These are phyloP conservation scores for Chaetomium cochliodes DNA, from an alignment of 495 filamentous ascomycete genomes.

Conservation along the genomic window DNA sequence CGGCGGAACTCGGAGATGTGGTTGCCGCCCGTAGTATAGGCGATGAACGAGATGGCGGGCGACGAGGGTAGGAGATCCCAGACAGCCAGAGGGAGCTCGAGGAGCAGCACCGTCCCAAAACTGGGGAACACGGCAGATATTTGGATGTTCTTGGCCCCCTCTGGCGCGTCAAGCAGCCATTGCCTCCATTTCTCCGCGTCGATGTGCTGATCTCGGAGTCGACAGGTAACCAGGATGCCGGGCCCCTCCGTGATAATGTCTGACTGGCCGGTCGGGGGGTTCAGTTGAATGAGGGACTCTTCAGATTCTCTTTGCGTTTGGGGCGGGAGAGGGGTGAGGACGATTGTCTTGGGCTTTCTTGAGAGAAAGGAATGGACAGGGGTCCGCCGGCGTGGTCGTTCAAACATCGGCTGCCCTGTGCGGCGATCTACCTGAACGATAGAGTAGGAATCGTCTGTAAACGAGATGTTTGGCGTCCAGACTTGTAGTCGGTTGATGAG, in stretches of 20 bases:
- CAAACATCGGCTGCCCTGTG: conserved; percentile 22
- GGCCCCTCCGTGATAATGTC: not conserved
- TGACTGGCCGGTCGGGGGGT: not conserved
- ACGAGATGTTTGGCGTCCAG: conserved; percentile 12
- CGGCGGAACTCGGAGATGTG: conserved; percentile 7
- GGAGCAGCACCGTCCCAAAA: conserved; percentile 12
- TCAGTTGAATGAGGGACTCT: conserved; percentile 14
- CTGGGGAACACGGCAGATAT: conserved; percentile 23
- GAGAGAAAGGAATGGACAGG: conserved; percentile 22
- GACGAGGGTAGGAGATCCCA: conserved; percentile 24
- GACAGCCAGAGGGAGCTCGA: conserved; percentile 24
- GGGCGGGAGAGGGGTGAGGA: conserved; percentile 18
- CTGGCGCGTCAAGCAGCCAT: conserved; percentile 18
- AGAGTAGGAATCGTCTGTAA: conserved; percentile 22
- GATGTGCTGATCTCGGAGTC: not conserved
- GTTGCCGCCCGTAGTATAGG: conserved; percentile 7
- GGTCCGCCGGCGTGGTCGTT: conserved; percentile 12
- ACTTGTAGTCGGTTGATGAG: conserved; percentile 28
- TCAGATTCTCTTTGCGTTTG: not conserved
- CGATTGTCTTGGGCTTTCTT: conserved; percentile 18
- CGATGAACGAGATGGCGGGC: conserved; percentile 17
- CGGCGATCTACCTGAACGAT: conserved; percentile 15
- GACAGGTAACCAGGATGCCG: conserved; percentile 1
- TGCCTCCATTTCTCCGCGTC: conserved; percentile 18
- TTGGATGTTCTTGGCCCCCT: conserved; percentile 9